Evolutionary conservation across 2,329 filamentous ascomycete species (phyloP).

Genomic region (Sporothrix euskadiensis): DNA sequence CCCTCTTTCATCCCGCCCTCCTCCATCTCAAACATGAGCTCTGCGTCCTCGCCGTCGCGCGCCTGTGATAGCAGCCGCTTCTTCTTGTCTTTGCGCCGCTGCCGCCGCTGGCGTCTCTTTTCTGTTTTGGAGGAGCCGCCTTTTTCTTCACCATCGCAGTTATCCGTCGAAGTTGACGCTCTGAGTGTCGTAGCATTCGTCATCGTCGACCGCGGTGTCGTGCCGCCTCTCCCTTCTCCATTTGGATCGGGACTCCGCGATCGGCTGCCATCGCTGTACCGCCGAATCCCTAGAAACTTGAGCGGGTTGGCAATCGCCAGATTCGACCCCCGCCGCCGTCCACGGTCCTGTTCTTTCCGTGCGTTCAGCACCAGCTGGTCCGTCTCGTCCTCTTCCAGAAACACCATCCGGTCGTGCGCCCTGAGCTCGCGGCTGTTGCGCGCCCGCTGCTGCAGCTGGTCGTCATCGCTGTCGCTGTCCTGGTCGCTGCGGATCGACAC

Average conservation of each 20-base stretch:
- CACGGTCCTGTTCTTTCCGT: slow-evolving; percentile 52
- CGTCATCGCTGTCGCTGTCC: slow-evolving; percentile 75
- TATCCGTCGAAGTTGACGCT: slow-evolving; percentile 45
- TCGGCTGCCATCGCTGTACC: slow-evolving; percentile 41
- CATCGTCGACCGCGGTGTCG: neutral
- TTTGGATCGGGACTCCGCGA: slow-evolving; percentile 22
- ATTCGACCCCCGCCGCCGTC: slow-evolving; percentile 50
- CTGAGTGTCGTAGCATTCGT: slow-evolving; percentile 20
- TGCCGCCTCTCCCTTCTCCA: neutral
- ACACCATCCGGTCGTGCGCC: slow-evolving; percentile 67
- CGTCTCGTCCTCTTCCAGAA: slow-evolving; percentile 74
- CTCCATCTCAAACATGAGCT: slow-evolving; percentile 89
- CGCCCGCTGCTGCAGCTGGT: slow-evolving; percentile 64
- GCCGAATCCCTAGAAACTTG: slow-evolving; percentile 44
- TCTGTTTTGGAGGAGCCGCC: neutral
- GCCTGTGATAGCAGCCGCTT: slow-evolving; percentile 55
- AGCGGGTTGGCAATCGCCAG: slow-evolving; percentile 52
- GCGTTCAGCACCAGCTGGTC: slow-evolving; percentile 60
- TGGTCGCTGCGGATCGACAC: slow-evolving; percentile 68
- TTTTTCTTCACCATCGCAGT: neutral
- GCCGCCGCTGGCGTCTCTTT: slow-evolving; percentile 50
- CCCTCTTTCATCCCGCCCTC: slow-evolving; percentile 71
- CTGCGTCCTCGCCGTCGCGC: slow-evolving; percentile 66
- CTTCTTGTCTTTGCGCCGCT: slow-evolving; percentile 55
- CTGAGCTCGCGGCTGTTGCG: slow-evolving; percentile 70